Evolutionary conservation across 2,329 filamentous ascomycete species (phyloP), one percentile per base, ranked within the genome.

Genomic region (Fusarium sp.): DNA sequence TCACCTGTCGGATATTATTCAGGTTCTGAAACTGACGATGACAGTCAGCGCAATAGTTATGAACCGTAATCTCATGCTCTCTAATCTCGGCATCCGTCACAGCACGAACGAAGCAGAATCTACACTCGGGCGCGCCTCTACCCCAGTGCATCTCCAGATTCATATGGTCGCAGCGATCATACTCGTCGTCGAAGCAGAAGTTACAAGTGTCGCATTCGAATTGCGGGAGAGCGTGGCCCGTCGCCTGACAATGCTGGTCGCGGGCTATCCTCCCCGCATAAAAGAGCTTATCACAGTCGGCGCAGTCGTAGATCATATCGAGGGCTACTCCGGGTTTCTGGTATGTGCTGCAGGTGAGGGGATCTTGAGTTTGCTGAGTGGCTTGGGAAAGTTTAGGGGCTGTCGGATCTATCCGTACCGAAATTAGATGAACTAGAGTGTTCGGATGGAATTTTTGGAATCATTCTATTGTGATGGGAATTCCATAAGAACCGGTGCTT

Each of bases 11-110:
- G 6, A 73, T 38, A 19, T 42, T 39, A 39, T 76, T 78, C 3
- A 46, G 6, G 36, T 40, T 78, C 1, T 30, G 21, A 40, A 82
- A 83, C 1, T 23, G 14, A 3, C 76, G 75, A 1, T 75, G 21
- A 45, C 79, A 83, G 1, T 73, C 68, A 1, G 15, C 14, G 48
- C 80, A 83, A 54, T 77, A 78, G 15, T 56, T 19, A 52, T 81
- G 77, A 0, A 67, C 26, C 0, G 74, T 56, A 23, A 73, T 47
- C 44, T 79, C 73, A 51, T 80, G 79, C 1, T 71, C 4, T 5
- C 39, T 32, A 4, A 65, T 38, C n/a, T 60, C 56, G 3, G n/a
- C 9, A 1, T 20, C 23, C 2, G 28, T 54, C 15, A 47, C 40
- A 10, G 60, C 68, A 0, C 15, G 36, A 12, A 67, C 43, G n/a